Evolutionary conservation across 2,329 filamentous ascomycete species (phyloP).

Genomic region (Xylaria digitata): DNA sequence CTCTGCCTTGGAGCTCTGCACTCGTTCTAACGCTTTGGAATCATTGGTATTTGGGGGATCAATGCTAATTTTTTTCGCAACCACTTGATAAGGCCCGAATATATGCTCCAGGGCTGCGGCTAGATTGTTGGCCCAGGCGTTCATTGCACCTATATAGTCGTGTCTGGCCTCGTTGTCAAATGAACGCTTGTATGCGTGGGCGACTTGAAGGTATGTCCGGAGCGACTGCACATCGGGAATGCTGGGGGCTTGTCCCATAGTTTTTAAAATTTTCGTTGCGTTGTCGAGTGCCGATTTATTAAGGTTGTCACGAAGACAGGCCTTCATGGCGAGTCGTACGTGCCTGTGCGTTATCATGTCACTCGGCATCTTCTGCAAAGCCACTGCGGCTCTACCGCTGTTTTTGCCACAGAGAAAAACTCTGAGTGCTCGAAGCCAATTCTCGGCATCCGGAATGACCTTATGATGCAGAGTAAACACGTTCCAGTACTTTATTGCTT

Average conservation of each 20-base stretch:
- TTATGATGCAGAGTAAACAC: constrained; percentile 70
- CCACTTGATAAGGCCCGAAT: constrained; percentile 59
- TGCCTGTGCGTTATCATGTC: constrained; percentile 60
- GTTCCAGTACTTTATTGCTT: constrained; percentile 83
- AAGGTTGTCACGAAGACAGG: constrained; percentile 79
- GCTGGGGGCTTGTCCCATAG: constrained; percentile 64
- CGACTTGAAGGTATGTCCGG: constrained; percentile 67
- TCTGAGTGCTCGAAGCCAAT: constrained; percentile 75
- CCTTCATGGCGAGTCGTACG: constrained; percentile 78
- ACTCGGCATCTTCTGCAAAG: constrained; percentile 67
- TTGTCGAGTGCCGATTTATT: constrained; percentile 76
- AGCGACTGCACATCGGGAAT: constrained; percentile 64
- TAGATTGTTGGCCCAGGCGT: constrained; percentile 63
- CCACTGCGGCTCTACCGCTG: constrained; percentile 68
- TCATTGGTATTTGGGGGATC: constrained; percentile 13
- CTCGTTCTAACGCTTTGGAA: constrained; percentile 1
- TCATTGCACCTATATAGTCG: constrained; percentile 54
- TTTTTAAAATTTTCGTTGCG: constrained; percentile 72
- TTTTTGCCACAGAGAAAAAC: constrained; percentile 73
- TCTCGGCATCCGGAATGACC: constrained; percentile 78
- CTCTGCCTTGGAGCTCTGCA: constrained; percentile 35
- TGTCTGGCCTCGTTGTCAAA: constrained; percentile 50
- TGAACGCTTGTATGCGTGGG: constrained; percentile 60
- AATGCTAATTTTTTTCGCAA: constrained; percentile 33
- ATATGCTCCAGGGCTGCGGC: constrained; percentile 61